phyloP scores from a whole-genome alignment of 225 moss, liverwort and hornwort species.

The Sphagnum contortum region DNA sequence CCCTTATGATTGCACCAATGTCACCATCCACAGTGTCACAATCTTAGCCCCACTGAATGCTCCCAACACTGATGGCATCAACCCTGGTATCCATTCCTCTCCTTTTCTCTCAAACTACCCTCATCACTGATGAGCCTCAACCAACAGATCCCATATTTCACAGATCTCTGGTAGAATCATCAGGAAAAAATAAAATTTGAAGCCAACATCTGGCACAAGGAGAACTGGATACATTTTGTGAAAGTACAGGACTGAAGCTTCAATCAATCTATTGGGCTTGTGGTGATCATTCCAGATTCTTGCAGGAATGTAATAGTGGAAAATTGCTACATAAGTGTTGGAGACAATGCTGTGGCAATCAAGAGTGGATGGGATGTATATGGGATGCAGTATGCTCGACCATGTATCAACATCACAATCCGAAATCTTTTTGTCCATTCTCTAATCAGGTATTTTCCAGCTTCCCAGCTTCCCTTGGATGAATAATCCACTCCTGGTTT shows the following conservation, averaged over 20 bases:
- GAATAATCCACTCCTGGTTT: too few species aligned
- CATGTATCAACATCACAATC: constrained; percentile 64
- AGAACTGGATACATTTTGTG: too few species aligned
- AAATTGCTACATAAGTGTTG: constrained; percentile 75
- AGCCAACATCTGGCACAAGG: too few species aligned
- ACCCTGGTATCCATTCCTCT: constrained; percentile 49
- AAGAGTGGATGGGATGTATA: constrained; percentile 97
- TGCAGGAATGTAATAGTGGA: constrained; percentile 66
- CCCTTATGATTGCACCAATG: constrained; percentile 61
- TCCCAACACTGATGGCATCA: constrained; percentile 92
- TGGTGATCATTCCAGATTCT: constrained; percentile 40
- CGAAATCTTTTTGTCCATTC: constrained; percentile 48
- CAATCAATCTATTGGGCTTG: too few species aligned
- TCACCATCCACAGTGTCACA: constrained; percentile 56
- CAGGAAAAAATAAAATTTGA: too few species aligned
- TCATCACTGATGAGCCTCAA: too few species aligned
- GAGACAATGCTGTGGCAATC: constrained; percentile 82
- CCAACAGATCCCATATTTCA: too few species aligned
- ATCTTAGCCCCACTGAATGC: constrained; percentile 74
- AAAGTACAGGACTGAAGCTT: too few species aligned
- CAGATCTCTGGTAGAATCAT: too few species aligned
- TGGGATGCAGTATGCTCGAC: constrained; percentile 58
- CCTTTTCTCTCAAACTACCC: too few species aligned
- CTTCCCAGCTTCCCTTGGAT: too few species aligned
- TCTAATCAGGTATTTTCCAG: constrained; percentile 32